phyloP scores from a whole-genome alignment of 345 rosid genomes.

The Gossypium raimondii region DNA sequence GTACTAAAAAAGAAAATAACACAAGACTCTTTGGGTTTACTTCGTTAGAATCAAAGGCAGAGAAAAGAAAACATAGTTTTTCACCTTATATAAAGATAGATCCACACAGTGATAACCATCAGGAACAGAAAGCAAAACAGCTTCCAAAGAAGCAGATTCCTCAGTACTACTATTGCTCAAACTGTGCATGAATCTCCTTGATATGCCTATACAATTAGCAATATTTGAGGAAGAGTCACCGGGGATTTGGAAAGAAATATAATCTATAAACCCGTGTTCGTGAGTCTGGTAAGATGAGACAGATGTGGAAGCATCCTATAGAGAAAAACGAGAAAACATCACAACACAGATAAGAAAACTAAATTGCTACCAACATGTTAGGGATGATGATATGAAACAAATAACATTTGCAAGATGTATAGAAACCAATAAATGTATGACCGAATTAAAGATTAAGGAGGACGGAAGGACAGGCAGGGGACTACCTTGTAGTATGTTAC shows the following conservation, averaged over 20 bases:
- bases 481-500: conserved; percentile 72
- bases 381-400: neutral
- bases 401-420: neutral
- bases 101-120: conserved; percentile 63
- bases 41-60: too few relatives aligned
- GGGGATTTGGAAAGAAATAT: conserved; percentile 61
- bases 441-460: neutral
- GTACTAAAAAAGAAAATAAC: neutral
- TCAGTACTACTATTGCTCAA: conserved; percentile 25
- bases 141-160: conserved; percentile 54
- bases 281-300: conserved; percentile 28
- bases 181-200: conserved; percentile 49
- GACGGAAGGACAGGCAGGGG: neutral
- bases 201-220: conserved; percentile 55
- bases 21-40: neutral
- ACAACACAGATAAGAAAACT: conserved; percentile 7
- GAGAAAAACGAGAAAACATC: conserved; percentile 6
- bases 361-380: neutral
- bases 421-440: conserved; percentile 13
- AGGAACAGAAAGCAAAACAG: conserved; percentile 56
- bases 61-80: neutral
- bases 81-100: conserved; percentile 82
- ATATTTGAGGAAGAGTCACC: conserved; percentile 41
- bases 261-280: conserved; percentile 49
- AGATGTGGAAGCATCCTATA: conserved; percentile 40